phyloP scores from a whole-genome alignment of 805 yeast genomes.

The Barnettozyma sucrosica region DNA sequence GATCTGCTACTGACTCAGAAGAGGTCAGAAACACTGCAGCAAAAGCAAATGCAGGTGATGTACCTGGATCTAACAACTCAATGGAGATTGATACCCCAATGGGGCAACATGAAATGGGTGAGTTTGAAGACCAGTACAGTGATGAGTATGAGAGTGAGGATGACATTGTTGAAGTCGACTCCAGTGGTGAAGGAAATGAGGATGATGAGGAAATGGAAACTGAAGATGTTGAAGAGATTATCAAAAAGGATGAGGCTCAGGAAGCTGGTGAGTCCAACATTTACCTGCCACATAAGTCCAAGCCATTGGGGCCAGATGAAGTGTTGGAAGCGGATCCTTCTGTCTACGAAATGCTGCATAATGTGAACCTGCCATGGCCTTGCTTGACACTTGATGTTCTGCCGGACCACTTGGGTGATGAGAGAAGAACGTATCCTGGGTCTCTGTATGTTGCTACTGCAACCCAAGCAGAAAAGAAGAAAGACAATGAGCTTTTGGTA shows the following conservation, averaged over 20 bases:
- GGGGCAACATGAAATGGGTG: slow-evolving; percentile 60
- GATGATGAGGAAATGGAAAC: slow-evolving; percentile 32
- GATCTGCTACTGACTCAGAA: slow-evolving; percentile 18
- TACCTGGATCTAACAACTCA: slow-evolving; percentile 16
- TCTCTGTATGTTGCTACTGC: slow-evolving; percentile 83
- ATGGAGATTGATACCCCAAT: slow-evolving; percentile 29
- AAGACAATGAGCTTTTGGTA: slow-evolving; percentile 83
- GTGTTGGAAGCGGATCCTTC: slow-evolving; percentile 94
- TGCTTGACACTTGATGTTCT: slow-evolving; percentile 85
- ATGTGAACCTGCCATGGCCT: slow-evolving; percentile 94
- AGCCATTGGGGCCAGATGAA: slow-evolving; percentile 92
- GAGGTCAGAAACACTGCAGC: slow-evolving; percentile 23
- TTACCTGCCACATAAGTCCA: slow-evolving; percentile 83
- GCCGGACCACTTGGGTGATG: slow-evolving; percentile 82
- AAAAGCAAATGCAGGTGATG: slow-evolving; percentile 13
- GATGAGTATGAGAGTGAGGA: slow-evolving; percentile 92
- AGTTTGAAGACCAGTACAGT: slow-evolving; percentile 82
- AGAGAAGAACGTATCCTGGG: slow-evolving; percentile 87
- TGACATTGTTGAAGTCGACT: slow-evolving; percentile 78
- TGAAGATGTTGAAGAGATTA: slow-evolving; percentile 29
- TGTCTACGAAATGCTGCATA: slow-evolving; percentile 94
- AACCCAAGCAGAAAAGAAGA: slow-evolving; percentile 82
- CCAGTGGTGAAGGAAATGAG: slow-evolving; percentile 42
- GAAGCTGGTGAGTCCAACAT: slow-evolving; percentile 41
- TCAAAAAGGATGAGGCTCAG: slow-evolving; percentile 33